Evolutionary conservation across 805 yeast species (phyloP).

Genomic region (Teunomyces barrocoloradensis): DNA sequence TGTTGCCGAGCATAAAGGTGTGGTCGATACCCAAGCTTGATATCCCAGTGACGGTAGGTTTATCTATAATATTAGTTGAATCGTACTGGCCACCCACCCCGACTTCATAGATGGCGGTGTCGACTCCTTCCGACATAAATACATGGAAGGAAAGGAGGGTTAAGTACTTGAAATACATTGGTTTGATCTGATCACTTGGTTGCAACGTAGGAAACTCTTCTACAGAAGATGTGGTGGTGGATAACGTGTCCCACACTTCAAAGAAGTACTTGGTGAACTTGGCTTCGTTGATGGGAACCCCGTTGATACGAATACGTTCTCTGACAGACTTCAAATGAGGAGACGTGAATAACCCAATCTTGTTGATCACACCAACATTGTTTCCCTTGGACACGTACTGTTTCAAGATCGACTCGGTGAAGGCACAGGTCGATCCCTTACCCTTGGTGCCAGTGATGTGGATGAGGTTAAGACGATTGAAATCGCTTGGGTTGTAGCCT

Average conservation of each 20-base stretch:
- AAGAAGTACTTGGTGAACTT: slow-evolving; percentile 86
- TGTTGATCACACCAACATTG: slow-evolving; percentile 19
- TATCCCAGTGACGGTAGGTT: slow-evolving; percentile 84
- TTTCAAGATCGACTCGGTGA: slow-evolving; percentile 72
- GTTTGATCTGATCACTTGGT: slow-evolving; percentile 71
- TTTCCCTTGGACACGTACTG: slow-evolving; percentile 47
- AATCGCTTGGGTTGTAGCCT: slow-evolving; percentile 53
- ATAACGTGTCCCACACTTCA: slow-evolving; percentile 86
- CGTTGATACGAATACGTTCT: slow-evolving; percentile 86
- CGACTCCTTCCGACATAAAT: slow-evolving; percentile 83
- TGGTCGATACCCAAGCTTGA: slow-evolving; percentile 91
- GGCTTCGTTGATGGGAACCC: slow-evolving; percentile 76
- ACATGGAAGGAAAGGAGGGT: slow-evolving; percentile 90
- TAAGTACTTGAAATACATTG: slow-evolving; percentile 89
- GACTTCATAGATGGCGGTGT: slow-evolving; percentile 93
- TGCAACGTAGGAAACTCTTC: slow-evolving; percentile 59
- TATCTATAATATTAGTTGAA: slow-evolving; percentile 83
- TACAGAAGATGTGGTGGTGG: slow-evolving; percentile 53
- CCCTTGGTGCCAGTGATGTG: slow-evolving; percentile 99
- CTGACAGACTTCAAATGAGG: slow-evolving; percentile 94
- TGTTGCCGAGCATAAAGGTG: slow-evolving; percentile 78
- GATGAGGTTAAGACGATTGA: slow-evolving; percentile 71
- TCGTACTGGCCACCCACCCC: slow-evolving; percentile 98
- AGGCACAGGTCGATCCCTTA: slow-evolving; percentile 97
- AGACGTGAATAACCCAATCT: slow-evolving; percentile 91